These are phyloP conservation scores for Zygosaccharomyces siamensis DNA, from an alignment of 805 yeast genomes.

Conservation along the genomic window DNA sequence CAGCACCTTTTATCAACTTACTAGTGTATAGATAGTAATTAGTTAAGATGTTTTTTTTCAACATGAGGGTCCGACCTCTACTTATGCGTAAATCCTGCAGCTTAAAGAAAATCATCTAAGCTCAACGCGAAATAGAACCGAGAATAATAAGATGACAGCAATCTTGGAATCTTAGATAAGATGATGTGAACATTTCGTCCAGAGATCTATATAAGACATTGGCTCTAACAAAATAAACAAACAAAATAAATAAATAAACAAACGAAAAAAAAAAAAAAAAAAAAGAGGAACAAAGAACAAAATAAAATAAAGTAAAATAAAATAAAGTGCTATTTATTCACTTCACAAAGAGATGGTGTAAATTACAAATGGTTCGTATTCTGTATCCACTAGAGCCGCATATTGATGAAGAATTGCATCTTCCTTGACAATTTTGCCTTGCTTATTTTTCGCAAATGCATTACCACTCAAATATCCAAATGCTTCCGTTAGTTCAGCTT, in stretches of 20 bases:
- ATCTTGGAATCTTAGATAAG: too few species aligned
- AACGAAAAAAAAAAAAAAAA: too few species aligned
- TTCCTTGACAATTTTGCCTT: slow-evolving; percentile 55
- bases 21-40: background rate
- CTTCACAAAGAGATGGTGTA: slow-evolving; percentile 37
- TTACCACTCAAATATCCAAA: slow-evolving; percentile 91
- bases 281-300: too few species aligned
- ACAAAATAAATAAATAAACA: too few species aligned
- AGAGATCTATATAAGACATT: slow-evolving; percentile 4
- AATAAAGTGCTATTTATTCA: background rate
- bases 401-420: slow-evolving; percentile 73
- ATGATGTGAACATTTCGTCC: too few species aligned
- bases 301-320: too few species aligned
- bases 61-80: background rate
- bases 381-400: slow-evolving; percentile 88
- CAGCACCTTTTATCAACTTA: background rate
- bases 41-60: background rate
- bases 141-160: background rate
- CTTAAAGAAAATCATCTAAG: background rate
- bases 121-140: background rate
- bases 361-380: slow-evolving; percentile 93
- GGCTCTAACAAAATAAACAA: too few species aligned
- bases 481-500: slow-evolving; percentile 61
- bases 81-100: background rate
- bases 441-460: slow-evolving; percentile 66